phyloP scores from a whole-genome alignment of 192 early-diverging fungal species.

The Backusella mclennaniae region DNA sequence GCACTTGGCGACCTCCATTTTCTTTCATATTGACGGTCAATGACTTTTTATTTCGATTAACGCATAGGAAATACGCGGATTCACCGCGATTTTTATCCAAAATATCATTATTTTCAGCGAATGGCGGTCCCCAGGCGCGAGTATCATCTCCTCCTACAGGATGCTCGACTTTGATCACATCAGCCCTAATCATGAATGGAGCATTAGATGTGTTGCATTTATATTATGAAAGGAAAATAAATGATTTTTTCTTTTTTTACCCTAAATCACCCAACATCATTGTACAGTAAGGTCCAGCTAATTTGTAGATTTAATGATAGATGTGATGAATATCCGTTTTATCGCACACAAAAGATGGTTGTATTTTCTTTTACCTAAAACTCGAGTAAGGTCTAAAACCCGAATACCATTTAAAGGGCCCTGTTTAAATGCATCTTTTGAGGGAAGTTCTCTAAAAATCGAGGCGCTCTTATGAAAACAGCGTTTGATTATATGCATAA shows the following conservation, averaged over 20 bases:
- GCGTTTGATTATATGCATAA: background rate
- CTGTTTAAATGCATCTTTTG: background rate
- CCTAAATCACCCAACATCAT: constrained; percentile 78
- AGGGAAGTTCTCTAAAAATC: background rate
- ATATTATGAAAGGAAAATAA: background rate
- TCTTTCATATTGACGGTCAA: constrained; percentile 85
- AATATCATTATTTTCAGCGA: constrained; percentile 36
- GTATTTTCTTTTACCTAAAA: constrained; percentile 45
- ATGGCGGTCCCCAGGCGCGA: constrained; percentile 80
- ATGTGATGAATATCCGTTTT: background rate
- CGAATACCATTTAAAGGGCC: constrained; percentile 54
- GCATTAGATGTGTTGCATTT: background rate
- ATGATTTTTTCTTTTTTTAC: constrained; percentile 24
- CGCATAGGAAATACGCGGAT: constrained; percentile 86
- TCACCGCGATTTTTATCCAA: constrained; percentile 47
- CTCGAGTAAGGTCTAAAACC: constrained; percentile 70
- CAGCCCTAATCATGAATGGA: constrained; percentile 51
- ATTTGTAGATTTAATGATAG: background rate
- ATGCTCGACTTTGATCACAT: constrained; percentile 90
- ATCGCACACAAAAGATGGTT: too few relatives aligned
- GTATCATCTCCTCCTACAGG: constrained; percentile 86
- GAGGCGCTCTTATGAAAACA: background rate
- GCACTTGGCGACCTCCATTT: constrained; percentile 57
- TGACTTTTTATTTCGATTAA: constrained; percentile 92
- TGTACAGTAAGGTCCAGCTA: constrained; percentile 78